Base-by-base conservation (phyloP, 2,329 filamentous ascomycete genomes). In the Fusarium foetens region DNA sequence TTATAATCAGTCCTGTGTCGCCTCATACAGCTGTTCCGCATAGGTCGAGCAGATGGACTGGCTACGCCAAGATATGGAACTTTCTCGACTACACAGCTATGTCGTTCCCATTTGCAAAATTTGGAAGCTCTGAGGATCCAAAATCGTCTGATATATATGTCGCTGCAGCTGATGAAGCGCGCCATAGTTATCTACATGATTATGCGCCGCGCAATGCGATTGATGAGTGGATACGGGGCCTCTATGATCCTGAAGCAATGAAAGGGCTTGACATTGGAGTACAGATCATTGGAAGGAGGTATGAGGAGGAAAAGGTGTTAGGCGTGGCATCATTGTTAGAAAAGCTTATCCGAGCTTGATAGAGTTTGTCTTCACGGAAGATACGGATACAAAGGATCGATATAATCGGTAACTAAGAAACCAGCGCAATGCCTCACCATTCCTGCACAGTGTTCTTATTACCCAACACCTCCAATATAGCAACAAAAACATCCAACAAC, bases 241-340 rank as follows among this genome's bases (percentile, higher is more conserved):
- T 63, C 0, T 63, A 63, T 0, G 6, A 63, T 13, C 36, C 23
- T 1, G 10, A 38, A 0, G 21, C 31, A 4, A 63, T 63, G 61
- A 6, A 43, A 3, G 38, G 45, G 1, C 55, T 41, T 21, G 31
- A n/a, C 4, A 42, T 63, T 7, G 61, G 61, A 2, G 21, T 63
- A 4, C 61, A 63, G 17, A 41, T 63, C 10, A 42, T 63, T 13
- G 61, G 55, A 23, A 17, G 43, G 0, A 31, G 36, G 0, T 61
- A 51, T 27, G 61, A 63, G 3, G 61, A 61, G 17, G 61, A 63
- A 7, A 61, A 52, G 25, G 61, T 61, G 0, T 10, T 63, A 9
- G 61, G 61, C 4, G 39, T 42, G 3, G 41, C 41, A 7, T 21
- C 51, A 14, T 10, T 43, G 12, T 25, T 61, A 12, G n/a, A 43